Evolutionary conservation across 768 basidiomycete species (phyloP).

Genomic region (Tulasnella sp.): DNA sequence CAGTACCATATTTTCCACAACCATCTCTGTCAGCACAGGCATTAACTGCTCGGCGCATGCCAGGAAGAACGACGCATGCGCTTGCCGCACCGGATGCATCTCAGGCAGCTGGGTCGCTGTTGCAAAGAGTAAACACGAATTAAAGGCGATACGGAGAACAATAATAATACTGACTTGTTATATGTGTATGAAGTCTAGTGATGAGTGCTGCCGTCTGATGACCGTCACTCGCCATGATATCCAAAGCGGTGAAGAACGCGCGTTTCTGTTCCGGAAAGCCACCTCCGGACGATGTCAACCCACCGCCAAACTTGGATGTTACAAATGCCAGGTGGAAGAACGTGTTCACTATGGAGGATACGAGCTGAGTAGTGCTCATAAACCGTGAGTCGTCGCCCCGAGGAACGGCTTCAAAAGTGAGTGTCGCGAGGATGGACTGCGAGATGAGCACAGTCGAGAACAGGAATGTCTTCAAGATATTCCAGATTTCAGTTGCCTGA

Average conservation of each 20-base stretch:
- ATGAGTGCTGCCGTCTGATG: slow-evolving; percentile 33
- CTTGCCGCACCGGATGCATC: slow-evolving; percentile 24
- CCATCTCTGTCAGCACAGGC: slow-evolving; percentile 43
- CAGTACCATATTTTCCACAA: slow-evolving; percentile 46
- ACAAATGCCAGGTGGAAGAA: slow-evolving; percentile 65
- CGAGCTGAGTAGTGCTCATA: slow-evolving; percentile 29
- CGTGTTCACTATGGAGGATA: slow-evolving; percentile 43
- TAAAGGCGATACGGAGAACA: background rate
- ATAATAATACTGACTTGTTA: slow-evolving; percentile 5
- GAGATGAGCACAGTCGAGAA: slow-evolving; percentile 62
- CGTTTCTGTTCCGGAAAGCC: slow-evolving; percentile 65
- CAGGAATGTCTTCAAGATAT: slow-evolving; percentile 60
- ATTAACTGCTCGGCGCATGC: slow-evolving; percentile 73
- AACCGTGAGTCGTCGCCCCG: background rate
- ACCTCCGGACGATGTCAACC: slow-evolving; percentile 38
- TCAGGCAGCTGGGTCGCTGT: background rate
- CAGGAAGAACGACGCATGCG: slow-evolving; percentile 50
- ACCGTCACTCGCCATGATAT: slow-evolving; percentile 45
- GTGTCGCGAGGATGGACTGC: slow-evolving; percentile 47
- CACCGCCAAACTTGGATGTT: slow-evolving; percentile 63
- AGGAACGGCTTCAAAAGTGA: slow-evolving; percentile 33
- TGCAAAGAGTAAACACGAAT: background rate
- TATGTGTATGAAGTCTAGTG: slow-evolving; percentile 24
- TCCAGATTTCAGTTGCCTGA: slow-evolving; percentile 38
- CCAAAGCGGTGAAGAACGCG: slow-evolving; percentile 66